Evolutionary conservation across 805 yeast species (phyloP), one percentile per base, ranked within the genome.

Genomic region (Wickerhamiella parazyma): DNA sequence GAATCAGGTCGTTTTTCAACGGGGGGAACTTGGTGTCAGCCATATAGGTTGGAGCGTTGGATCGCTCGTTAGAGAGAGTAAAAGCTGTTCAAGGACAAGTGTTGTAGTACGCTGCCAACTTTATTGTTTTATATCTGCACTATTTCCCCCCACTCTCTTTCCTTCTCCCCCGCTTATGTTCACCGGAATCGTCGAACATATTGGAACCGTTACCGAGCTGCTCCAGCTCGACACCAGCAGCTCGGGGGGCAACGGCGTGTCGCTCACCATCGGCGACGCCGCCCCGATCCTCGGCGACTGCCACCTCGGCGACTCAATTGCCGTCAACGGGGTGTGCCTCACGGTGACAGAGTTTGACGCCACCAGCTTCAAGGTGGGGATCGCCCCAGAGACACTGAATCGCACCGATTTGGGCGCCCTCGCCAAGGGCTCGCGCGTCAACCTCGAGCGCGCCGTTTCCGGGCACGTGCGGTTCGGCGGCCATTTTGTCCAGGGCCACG

Each of bases 401-500:
- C 71, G 91, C 49, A 77, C 95, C 1, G 79, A 81, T 50, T 64
- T 91, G 36, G 89, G 86, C 1, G 61, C 62, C 8, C 70, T 89
- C 59, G 57, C 52, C 18, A 38, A 45, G 0, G 87, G 84, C 1
- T 59, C 72, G 16, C 70, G 68, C 46, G 95, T 91, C 17, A 89
- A 91, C 58, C 67, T 89, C 48, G 99, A 91, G 61, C 70, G 99
- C 47, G 99, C 99, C 0, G 85, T 91, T 25, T 68, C 77, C 2
- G 76, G 76, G 11, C 84, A 82, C 42, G 83, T 77, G 6, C 69
- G 98, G 49, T 75, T 87, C 55, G 99, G 99, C 19, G 99, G 99
- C 0, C 99, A 91, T 61, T 75, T 89, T 50, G 99, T 91, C 2
- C 98, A 91, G 52, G 99, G 98, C 5, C 99, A 91, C 64, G 85